A percentile compares a stretch with the other conserved stretches of the same genome.
phyloP scores from a whole-genome alignment of 1,284 basidiomycete species.

The Cutaneotrichosporon sp. region DNA sequence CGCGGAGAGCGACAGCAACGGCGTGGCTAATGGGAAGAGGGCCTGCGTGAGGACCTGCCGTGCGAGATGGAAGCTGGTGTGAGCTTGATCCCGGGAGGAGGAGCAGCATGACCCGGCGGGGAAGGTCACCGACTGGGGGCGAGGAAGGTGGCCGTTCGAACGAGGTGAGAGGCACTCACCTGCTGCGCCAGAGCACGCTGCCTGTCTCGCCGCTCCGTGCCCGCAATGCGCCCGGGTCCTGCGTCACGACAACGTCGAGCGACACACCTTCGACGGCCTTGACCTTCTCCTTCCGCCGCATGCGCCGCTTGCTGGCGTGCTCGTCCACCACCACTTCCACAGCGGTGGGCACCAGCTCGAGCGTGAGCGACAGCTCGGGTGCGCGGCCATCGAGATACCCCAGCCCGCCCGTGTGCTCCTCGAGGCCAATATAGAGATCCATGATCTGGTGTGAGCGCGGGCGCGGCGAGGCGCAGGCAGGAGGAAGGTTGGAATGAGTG shows the following conservation, averaged over 20 bases:
- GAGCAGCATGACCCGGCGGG: too few species aligned
- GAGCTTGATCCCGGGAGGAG: not conserved
- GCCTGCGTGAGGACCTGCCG: slow-evolving; percentile 64
- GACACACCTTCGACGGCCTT: slow-evolving; percentile 13
- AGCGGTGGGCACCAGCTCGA: slow-evolving; percentile 57
- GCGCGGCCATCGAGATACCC: slow-evolving; percentile 70
- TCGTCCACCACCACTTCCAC: not conserved
- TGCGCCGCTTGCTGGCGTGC: not conserved
- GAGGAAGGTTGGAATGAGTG: not conserved
- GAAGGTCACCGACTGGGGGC: not conserved
- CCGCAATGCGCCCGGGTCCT: slow-evolving; percentile 74
- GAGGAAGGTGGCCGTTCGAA: too few species aligned
- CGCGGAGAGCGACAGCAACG: slow-evolving; percentile 53
- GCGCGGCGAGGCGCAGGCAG: not conserved
- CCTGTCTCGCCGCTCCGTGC: slow-evolving; percentile 81
- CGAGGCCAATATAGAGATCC: slow-evolving; percentile 65
- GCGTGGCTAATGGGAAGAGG: slow-evolving; percentile 49
- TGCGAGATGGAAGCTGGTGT: slow-evolving; percentile 67
- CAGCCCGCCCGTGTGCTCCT: slow-evolving; percentile 61
- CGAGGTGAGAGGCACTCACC: too few species aligned
- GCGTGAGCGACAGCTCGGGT: slow-evolving; percentile 63
- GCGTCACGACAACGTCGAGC: slow-evolving; percentile 61
- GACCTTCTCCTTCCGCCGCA: slow-evolving; percentile 14
- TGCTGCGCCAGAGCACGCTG: slow-evolving; percentile 82
- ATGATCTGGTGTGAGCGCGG: slow-evolving; percentile 61